Evolutionary conservation across 148 eudicot genomes (phyloP).

Genomic region (Rhododendron williamsianum): DNA sequence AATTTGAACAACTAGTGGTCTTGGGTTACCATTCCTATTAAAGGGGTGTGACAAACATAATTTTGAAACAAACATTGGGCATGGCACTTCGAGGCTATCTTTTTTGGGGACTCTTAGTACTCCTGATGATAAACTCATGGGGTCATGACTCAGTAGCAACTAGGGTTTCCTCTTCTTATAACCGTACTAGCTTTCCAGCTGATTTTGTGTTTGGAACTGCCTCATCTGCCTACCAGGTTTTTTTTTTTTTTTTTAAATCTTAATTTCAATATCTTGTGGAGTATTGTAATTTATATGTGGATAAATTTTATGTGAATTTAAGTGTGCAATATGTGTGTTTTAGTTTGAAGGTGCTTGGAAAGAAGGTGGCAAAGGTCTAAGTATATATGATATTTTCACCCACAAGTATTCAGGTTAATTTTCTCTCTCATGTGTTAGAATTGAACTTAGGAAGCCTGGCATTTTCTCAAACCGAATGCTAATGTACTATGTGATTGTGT

Average conservation of each 20-base stretch:
- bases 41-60: background rate
- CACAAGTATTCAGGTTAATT: background rate
- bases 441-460: too few relatives aligned
- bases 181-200: background rate
- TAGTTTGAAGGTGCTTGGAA: slow-evolving; percentile 8
- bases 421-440: background rate
- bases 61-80: background rate
- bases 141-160: background rate
- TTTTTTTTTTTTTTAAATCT: background rate
- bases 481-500: background rate
- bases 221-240: background rate
- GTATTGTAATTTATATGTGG: background rate
- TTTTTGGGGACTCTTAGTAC: background rate
- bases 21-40: background rate
- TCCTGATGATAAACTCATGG: background rate
- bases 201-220: slow-evolving; percentile 1
- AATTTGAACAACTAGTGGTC: background rate
- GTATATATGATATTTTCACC: background rate
- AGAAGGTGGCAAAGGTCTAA: background rate
- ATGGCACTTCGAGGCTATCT: background rate
- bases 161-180: background rate
- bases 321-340: background rate
- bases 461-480: background rate
- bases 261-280: background rate
- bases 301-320: background rate